A percentile compares a stretch with the other conserved stretches of the same genome.
These are phyloP conservation scores for Neurospora terricola DNA, from an alignment of 495 filamentous ascomycete genomes.

Conservation along the genomic window DNA sequence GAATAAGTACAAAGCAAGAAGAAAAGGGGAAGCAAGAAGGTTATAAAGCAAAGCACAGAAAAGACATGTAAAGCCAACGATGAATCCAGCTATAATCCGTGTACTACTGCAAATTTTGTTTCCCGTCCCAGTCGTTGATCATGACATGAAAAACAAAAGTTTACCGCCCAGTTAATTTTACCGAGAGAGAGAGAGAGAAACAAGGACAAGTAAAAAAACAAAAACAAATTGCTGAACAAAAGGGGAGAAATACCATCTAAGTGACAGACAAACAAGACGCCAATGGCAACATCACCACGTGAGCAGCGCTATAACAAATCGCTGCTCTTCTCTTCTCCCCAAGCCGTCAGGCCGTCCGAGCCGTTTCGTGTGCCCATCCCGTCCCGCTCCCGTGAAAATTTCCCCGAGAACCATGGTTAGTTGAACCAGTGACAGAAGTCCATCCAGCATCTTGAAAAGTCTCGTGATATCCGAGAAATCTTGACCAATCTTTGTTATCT, in stretches of 20 bases:
- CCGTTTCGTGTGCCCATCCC: background rate
- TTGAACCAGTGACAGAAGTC: background rate
- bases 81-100: background rate
- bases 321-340: background rate
- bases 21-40: background rate
- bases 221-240: background rate
- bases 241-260: background rate
- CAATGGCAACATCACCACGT: background rate
- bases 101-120: slow-evolving; percentile 3
- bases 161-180: background rate
- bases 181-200: background rate
- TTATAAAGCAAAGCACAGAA: background rate
- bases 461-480: background rate
- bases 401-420: background rate
- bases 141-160: background rate
- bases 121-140: background rate
- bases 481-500: background rate
- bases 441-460: background rate
- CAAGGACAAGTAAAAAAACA: background rate
- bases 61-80: slow-evolving; percentile 4
- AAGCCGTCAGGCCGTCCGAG: background rate
- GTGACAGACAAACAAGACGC: background rate
- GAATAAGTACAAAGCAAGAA: slow-evolving; percentile 5
- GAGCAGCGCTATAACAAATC: background rate
- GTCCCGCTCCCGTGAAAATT: background rate